Evolutionary conservation across 2,329 filamentous ascomycete species (phyloP).

Genomic region (Fragosphaeria purpurea): DNA sequence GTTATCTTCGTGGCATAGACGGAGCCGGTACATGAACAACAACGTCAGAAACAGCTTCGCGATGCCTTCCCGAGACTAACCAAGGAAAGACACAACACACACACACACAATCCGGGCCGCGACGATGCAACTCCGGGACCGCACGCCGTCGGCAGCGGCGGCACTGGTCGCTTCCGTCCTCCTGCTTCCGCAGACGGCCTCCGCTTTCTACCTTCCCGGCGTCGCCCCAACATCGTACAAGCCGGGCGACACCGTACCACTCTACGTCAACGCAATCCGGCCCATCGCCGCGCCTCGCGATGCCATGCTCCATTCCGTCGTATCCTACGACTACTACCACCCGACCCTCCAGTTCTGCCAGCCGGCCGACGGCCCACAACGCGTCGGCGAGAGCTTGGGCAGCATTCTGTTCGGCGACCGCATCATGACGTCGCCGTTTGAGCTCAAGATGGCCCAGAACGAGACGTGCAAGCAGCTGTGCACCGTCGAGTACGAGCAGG

Average conservation of each 20-base stretch:
- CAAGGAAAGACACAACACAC: no score
- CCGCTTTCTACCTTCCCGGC: constrained; percentile 91
- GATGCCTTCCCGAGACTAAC: no score
- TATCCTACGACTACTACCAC: constrained; percentile 95
- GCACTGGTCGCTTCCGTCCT: constrained; percentile 41
- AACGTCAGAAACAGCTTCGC: no score
- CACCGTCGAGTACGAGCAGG: constrained; percentile 50
- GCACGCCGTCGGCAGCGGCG: constrained; percentile 31
- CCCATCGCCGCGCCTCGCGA: constrained; percentile 70
- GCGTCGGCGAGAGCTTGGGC: constrained; percentile 79
- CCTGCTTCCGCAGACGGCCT: constrained; percentile 41
- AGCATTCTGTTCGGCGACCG: constrained; percentile 96
- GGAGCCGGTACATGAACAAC: no score
- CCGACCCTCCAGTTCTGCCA: constrained; percentile 78
- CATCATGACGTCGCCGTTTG: constrained; percentile 89
- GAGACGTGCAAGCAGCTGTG: constrained; percentile 82
- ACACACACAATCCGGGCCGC: no score
- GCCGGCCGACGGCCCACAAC: constrained; percentile 64
- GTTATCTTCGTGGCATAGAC: no score
- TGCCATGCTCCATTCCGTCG: constrained; percentile 76
- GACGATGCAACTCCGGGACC: constrained; percentile 36
- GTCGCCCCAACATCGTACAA: constrained; percentile 92
- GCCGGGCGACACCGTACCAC: constrained; percentile 65
- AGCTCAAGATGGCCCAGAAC: constrained; percentile 77
- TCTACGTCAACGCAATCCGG: constrained; percentile 88